Percentiles rank a stretch among this genome's conserved stretches.
phyloP scores from a whole-genome alignment of 176 grass and related monocot genomes.

The Lolium multiflorum region DNA sequence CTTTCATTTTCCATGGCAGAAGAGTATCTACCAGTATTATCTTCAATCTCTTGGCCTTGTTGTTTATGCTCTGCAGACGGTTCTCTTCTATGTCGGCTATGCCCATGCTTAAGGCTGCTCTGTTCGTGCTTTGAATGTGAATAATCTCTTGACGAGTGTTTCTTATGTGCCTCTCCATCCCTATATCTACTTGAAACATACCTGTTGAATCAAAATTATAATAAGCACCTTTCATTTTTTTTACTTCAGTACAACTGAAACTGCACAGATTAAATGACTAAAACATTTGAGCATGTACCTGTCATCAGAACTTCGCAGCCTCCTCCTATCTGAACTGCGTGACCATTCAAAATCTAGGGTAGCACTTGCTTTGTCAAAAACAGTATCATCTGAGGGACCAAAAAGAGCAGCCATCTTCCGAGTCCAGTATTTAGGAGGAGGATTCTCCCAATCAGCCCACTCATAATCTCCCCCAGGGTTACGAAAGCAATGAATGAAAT shows the following conservation, averaged over 20 bases:
- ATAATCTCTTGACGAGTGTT: constrained; percentile 40
- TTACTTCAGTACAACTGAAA: constrained; percentile 30
- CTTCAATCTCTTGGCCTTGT: constrained; percentile 30
- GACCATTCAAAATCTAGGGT: constrained; percentile 42
- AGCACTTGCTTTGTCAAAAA: constrained; percentile 49
- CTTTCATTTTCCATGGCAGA: constrained; percentile 39
- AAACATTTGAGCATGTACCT: constrained; percentile 45
- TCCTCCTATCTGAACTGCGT: constrained; percentile 59
- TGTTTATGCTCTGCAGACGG: constrained; percentile 44
- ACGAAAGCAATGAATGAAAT: constrained; percentile 95
- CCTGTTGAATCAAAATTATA: constrained; percentile 42
- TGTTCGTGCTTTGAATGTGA: constrained; percentile 51
- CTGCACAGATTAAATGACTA: constrained; percentile 33
- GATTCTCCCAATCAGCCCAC: constrained; percentile 96
- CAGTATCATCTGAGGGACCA: constrained; percentile 64
- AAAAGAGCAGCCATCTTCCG: constrained; percentile 88
- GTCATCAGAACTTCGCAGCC: constrained; percentile 48
- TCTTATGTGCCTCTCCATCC: constrained; percentile 39
- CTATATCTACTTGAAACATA: constrained; percentile 48
- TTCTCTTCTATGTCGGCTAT: constrained; percentile 51
- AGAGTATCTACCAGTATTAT: constrained; percentile 41
- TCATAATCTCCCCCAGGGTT: constrained; percentile 98
- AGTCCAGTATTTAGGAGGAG: constrained; percentile 85
- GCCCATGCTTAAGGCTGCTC: constrained; percentile 32
- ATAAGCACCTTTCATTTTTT: background rate